Evolutionary conservation across 176 grass and related monocot species (phyloP).

Genomic region (Melocanna baccifera): DNA sequence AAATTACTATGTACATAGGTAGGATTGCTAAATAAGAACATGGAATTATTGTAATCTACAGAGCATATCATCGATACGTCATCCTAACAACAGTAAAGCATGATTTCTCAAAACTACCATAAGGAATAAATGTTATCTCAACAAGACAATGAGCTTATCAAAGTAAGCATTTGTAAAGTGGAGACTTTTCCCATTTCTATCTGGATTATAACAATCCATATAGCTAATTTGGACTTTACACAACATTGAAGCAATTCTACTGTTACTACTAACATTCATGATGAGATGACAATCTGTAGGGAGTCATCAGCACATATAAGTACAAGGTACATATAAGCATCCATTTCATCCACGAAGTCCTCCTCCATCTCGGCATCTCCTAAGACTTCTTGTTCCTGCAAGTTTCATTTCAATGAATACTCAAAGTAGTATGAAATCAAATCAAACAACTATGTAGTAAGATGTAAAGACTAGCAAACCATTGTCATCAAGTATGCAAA

Average conservation of each 20-base stretch:
- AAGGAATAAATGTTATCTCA: neutral
- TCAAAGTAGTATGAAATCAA: too few species aligned
- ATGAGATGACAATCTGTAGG: neutral
- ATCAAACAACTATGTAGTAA: too few species aligned
- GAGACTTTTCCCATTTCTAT: neutral
- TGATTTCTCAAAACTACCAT: neutral
- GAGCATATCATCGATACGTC: neutral
- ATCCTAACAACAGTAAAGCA: neutral
- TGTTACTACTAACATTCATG: constrained; percentile 12
- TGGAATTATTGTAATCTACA: neutral
- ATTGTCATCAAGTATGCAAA: too few species aligned
- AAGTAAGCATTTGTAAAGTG: neutral
- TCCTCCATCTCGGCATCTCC: too few species aligned
- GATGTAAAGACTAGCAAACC: too few species aligned
- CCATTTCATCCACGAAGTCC: too few species aligned
- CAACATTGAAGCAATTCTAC: neutral
- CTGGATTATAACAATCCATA: constrained; percentile 1
- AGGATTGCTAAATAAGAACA: neutral
- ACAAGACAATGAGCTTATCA: neutral
- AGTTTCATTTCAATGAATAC: too few species aligned
- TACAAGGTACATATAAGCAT: too few species aligned
- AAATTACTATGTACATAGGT: neutral
- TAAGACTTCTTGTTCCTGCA: too few species aligned
- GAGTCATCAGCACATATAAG: too few species aligned
- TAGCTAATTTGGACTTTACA: constrained; percentile 18